Conservation (phyloP, 495 filamentous ascomycete genomes). For the Copromyces sp. region DNA sequence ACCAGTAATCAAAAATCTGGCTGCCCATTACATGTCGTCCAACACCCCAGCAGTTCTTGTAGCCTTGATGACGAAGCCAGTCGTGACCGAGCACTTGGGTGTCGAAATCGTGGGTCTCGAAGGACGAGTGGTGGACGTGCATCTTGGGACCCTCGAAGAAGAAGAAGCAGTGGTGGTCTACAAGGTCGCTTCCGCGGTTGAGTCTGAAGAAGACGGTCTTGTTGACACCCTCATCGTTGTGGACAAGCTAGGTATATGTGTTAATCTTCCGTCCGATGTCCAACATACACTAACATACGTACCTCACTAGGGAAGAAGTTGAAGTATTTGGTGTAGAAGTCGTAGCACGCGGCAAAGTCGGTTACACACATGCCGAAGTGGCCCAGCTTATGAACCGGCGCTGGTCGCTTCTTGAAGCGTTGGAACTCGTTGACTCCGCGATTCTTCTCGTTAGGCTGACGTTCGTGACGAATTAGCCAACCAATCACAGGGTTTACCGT, state of each 20-base stretch:
- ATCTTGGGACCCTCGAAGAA: conserved; percentile 41
- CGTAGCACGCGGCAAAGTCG: conserved; percentile 44
- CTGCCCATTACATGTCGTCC: conserved; percentile 58
- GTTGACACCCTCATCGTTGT: conserved; percentile 39
- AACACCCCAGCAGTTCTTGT: conserved; percentile 62
- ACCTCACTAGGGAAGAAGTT: conserved; percentile 53
- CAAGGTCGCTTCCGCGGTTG: conserved; percentile 46
- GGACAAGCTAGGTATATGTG: conserved; percentile 24
- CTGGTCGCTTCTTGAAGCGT: conserved; percentile 52
- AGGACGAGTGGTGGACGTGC: conserved; percentile 63
- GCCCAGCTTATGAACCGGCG: conserved; percentile 63
- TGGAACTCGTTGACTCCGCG: conserved; percentile 36
- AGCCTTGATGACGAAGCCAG: conserved; percentile 53
- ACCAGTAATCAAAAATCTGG: conserved; percentile 65
- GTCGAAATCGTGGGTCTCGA: conserved; percentile 70
- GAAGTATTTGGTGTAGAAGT: conserved; percentile 58
- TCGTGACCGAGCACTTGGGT: conserved; percentile 64
- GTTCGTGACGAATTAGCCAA: neutral
- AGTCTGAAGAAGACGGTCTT: conserved; percentile 55
- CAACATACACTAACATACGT: neutral
- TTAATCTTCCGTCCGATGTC: neutral
- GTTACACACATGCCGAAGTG: conserved; percentile 59
- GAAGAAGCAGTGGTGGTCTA: conserved; percentile 71
- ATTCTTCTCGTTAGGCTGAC: conserved; percentile 37
- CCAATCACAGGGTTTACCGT: neutral